Evolutionary conservation across 257 asterid species (phyloP).

Genomic region (Lithospermum erythrorhizon): DNA sequence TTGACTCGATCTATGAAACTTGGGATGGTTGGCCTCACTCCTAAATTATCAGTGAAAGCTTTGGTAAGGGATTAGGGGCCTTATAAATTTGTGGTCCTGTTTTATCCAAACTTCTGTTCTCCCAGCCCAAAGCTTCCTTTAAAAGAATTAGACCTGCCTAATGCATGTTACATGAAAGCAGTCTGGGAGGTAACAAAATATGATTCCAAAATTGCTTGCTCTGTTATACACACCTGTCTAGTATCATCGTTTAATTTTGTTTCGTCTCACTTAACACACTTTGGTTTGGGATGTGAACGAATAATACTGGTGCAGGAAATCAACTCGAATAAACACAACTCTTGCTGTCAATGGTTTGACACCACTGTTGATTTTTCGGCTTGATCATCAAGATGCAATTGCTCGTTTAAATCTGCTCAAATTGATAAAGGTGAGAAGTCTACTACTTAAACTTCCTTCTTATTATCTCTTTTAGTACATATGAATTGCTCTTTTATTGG

Average conservation of each 20-base stretch:
- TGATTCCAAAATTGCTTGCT: too few relatives aligned
- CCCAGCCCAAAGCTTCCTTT: too few relatives aligned
- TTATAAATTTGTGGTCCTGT: too few relatives aligned
- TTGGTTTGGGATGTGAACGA: constrained; percentile 3
- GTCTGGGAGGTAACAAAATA: too few relatives aligned
- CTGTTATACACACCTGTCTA: neutral
- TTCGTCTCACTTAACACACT: neutral
- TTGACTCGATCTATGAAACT: too few relatives aligned
- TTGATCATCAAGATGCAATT: constrained; percentile 93
- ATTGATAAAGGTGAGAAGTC: constrained; percentile 65
- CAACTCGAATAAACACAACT: constrained; percentile 87
- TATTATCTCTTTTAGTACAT: neutral
- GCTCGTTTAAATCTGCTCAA: constrained; percentile 87
- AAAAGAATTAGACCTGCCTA: too few relatives aligned
- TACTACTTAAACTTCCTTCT: constrained; percentile 1
- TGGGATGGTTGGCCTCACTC: too few relatives aligned
- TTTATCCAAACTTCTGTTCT: too few relatives aligned
- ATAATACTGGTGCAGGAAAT: constrained; percentile 60
- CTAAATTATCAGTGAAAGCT: too few relatives aligned
- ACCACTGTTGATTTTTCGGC: constrained; percentile 71
- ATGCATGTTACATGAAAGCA: too few relatives aligned
- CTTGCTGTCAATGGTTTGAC: constrained; percentile 95
- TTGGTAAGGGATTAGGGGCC: too few relatives aligned
- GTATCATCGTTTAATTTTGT: neutral
- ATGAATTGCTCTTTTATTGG: neutral